phyloP scores from a whole-genome alignment of 768 basidiomycete species.

The Neoboletus magnificus region DNA sequence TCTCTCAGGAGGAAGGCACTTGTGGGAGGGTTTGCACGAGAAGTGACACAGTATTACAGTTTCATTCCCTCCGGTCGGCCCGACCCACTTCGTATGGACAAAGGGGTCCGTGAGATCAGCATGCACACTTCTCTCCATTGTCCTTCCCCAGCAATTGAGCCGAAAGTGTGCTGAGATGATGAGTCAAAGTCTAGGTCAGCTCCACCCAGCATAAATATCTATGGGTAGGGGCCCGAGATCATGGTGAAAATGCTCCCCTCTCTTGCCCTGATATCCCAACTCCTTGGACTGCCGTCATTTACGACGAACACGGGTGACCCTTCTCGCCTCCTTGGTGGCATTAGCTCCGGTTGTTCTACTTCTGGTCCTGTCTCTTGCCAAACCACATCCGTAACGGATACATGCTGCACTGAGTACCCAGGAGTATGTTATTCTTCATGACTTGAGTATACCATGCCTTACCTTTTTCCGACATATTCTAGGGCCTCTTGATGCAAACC shows the following conservation, averaged over 20 bases:
- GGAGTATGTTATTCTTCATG: conserved; percentile 43
- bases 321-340: conserved; percentile 28
- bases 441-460: background rate
- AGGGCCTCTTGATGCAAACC: conserved; percentile 62
- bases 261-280: conserved; percentile 20
- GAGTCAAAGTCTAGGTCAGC: background rate
- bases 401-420: conserved; percentile 66
- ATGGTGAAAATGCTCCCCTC: conserved; percentile 15
- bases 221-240: background rate
- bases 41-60: background rate
- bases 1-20: no score
- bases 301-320: conserved; percentile 19
- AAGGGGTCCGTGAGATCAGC: background rate
- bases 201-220: conserved; percentile 4
- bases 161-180: background rate
- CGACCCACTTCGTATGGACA: background rate
- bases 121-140: background rate
- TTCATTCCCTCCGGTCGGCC: no score
- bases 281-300: conserved; percentile 21
- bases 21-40: background rate
- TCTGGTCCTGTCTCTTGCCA: conserved; percentile 53
- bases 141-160: background rate
- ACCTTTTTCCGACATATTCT: background rate
- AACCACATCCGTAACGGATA: conserved; percentile 42
- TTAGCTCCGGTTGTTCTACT: conserved; percentile 52